Percentiles rank a stretch among this genome's conserved stretches.
phyloP scores from a whole-genome alignment of 257 asterid species.

The Apocynum venetum region DNA sequence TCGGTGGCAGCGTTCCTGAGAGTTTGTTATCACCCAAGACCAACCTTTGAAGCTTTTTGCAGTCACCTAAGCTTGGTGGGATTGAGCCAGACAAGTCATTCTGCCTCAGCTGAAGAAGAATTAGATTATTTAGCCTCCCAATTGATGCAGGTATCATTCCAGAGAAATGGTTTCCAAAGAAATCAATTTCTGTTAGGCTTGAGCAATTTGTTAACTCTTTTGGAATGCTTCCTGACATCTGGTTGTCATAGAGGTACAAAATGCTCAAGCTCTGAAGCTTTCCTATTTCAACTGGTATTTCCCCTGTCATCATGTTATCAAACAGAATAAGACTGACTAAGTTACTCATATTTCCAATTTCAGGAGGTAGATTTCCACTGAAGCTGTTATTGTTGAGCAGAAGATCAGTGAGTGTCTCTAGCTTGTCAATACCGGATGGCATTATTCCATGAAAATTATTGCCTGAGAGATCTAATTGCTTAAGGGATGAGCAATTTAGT shows the following conservation, averaged over 20 bases:
- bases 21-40: conserved; percentile 80
- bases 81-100: conserved; percentile 67
- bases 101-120: conserved; percentile 59
- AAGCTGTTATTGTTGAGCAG: conserved; percentile 79
- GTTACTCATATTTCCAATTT: conserved; percentile 64
- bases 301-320: conserved; percentile 64
- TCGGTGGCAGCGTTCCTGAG: conserved; percentile 66
- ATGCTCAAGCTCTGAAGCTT: conserved; percentile 46
- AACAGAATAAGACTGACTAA: conserved; percentile 49
- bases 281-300: conserved; percentile 67
- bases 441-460: conserved; percentile 49
- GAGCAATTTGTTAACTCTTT: conserved; percentile 67
- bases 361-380: conserved; percentile 56
- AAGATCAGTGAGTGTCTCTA: conserved; percentile 68
- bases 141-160: conserved; percentile 71
- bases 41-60: conserved; percentile 66
- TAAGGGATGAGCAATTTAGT: conserved; percentile 57
- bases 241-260: conserved; percentile 71
- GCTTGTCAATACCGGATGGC: conserved; percentile 47
- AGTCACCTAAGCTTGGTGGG: conserved; percentile 74
- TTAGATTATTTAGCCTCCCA: conserved; percentile 72
- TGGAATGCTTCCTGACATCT: conserved; percentile 71
- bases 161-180: conserved; percentile 65
- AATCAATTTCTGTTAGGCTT: conserved; percentile 56
- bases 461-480: conserved; percentile 67